Evolutionary conservation across 768 basidiomycete genomes (phyloP), one percentile per base, ranked within the genome.

Genomic region (Pleurotus platypus): DNA sequence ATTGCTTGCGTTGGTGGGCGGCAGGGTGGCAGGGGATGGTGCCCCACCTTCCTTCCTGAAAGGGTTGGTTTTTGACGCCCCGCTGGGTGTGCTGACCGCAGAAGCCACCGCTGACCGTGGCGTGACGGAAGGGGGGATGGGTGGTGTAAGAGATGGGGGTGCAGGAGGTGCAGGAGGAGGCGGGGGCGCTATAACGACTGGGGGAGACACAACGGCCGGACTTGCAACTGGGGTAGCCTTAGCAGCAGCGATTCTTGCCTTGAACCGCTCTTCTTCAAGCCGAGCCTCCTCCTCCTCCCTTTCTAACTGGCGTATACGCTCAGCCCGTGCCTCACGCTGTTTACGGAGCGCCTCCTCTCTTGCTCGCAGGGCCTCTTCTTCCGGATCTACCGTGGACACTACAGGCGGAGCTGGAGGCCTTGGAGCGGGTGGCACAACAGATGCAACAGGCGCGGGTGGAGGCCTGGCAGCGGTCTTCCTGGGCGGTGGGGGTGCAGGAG

Each of bases 271-370:
- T 59, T 76, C 75, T 61, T 75, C 75, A 11, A 63, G 50, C 51
- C 66, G 62, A 39, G 65, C 74, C 54, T 63, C 69, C 56, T 69
- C 69, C 46, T 66, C 71, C 22, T 69, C 69, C 61, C 79, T 73
- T 68, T 94, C 90, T 16, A 92, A 76, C 62, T 83, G 79, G 49
- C 88, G 83, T 16, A 94, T 70, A 49, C 87, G 76, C 46, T 80
- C 88, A 15, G 78, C 78, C 1, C 90, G 82, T n/a, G 81, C 92
- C 62, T 88, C 88, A 2, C 83, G 81, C 59, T 85, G 85, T 67
- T 87, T 89, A 49, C 78, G 77, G n/a, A 94, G 64, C 2, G 80
- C 81, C 58, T 81, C 89, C 67, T 94, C 89, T 11, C 88, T 81
- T 11, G 78, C 82, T 55, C 79, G 80, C 8, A 97, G 67, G 13